A percentile compares a stretch with the other conserved stretches of the same genome.
phyloP scores from a whole-genome alignment of 345 rosid species.

The sweet orange (Citrus sinensis) region DNA sequence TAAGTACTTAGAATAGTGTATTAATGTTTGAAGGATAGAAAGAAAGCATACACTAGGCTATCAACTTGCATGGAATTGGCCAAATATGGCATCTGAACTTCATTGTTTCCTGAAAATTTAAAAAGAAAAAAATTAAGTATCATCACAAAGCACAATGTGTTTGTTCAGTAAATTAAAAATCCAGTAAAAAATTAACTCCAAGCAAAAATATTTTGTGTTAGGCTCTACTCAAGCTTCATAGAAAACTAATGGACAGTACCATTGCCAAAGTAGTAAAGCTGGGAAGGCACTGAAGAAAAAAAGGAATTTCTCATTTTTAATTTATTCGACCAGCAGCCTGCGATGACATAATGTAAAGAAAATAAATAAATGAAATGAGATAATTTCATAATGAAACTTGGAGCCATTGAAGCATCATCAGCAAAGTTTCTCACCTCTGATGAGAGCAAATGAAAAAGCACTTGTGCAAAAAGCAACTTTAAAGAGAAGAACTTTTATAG shows the following conservation, averaged over 20 bases:
- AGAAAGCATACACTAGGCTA: constrained; percentile 28
- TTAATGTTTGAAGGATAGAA: no score
- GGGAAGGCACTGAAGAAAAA: constrained; percentile 30
- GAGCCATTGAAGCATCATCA: background rate
- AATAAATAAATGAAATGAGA: background rate
- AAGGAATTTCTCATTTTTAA: constrained; percentile 40
- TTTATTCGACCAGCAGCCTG: background rate
- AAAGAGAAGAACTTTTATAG: background rate
- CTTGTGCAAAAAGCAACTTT: background rate
- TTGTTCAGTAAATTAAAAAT: background rate
- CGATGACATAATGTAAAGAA: background rate
- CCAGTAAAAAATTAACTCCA: background rate
- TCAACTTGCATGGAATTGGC: constrained; percentile 33
- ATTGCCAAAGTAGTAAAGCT: constrained; percentile 33
- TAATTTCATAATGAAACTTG: background rate
- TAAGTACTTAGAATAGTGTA: background rate
- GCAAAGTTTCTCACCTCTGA: background rate
- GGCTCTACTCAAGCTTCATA: no score
- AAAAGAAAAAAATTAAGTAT: background rate
- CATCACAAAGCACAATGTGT: background rate
- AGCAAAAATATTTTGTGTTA: background rate
- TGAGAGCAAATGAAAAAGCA: background rate
- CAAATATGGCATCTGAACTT: constrained; percentile 31
- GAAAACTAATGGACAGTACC: background rate
- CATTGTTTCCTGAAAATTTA: constrained; percentile 34